Conservation (phyloP, 2,329 filamentous ascomycete genomes). For the Xylaria polymorpha region DNA sequence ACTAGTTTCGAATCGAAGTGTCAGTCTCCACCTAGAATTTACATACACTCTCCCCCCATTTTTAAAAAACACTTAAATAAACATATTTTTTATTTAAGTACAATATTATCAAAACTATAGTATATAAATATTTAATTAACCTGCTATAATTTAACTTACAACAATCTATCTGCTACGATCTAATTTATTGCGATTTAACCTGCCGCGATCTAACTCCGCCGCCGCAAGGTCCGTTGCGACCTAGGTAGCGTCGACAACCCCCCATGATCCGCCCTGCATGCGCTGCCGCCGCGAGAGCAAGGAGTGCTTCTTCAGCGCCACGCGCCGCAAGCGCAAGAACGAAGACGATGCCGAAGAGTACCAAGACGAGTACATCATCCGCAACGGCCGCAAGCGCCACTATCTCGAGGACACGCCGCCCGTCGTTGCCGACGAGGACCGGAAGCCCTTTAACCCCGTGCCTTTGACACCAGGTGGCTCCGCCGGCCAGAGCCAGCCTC, state of each 20-base stretch:
- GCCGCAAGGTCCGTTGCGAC: slow-evolving; percentile 71
- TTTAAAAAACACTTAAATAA: too few relatives aligned
- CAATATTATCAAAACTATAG: too few relatives aligned
- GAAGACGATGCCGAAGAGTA: slow-evolving; percentile 69
- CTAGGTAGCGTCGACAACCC: slow-evolving; percentile 88
- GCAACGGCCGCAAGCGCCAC: slow-evolving; percentile 78
- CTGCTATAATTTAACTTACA: too few relatives aligned
- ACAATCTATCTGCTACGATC: too few relatives aligned
- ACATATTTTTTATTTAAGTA: too few relatives aligned
- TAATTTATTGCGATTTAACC: too few relatives aligned
- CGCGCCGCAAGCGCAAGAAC: slow-evolving; percentile 88
- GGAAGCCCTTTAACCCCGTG: slow-evolving; percentile 61
- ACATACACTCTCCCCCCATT: too few relatives aligned
- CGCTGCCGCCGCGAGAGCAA: slow-evolving; percentile 95
- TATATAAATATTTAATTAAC: too few relatives aligned
- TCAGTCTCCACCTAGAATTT: too few relatives aligned
- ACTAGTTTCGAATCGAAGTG: too few relatives aligned
- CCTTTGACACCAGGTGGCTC: slow-evolving; percentile 75
- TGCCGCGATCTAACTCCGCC: too few relatives aligned
- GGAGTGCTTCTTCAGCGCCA: slow-evolving; percentile 96
- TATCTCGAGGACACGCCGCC: slow-evolving; percentile 61
- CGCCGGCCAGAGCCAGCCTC: slow-evolving; percentile 72
- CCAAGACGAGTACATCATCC: slow-evolving; percentile 74
- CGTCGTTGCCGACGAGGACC: slow-evolving; percentile 56
- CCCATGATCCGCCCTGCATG: slow-evolving; percentile 91